Percentiles rank a stretch among this genome's conserved stretches.
Evolutionary conservation across 78 protist genomes (phyloP).

Genomic region (Dictyostelium capitatum): DNA sequence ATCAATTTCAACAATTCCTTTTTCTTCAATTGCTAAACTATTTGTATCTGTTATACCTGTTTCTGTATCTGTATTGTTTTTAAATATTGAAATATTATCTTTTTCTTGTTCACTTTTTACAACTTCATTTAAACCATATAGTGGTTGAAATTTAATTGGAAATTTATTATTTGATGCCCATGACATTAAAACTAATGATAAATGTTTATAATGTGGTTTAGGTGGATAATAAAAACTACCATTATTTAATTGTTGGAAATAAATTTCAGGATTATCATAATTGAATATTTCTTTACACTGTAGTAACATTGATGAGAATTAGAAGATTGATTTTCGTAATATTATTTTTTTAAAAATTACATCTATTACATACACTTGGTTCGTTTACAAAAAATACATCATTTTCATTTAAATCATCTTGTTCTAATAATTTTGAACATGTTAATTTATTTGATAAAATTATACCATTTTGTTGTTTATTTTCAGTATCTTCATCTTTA

Average conservation of each 20-base stretch:
- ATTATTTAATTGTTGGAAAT: not conserved
- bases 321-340: no score
- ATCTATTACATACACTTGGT: not conserved
- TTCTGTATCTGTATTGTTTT: not conserved
- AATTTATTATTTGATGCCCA: constrained; percentile 30
- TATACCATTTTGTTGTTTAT: not conserved
- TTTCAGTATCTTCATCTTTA: not conserved
- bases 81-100: not conserved
- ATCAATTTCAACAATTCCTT: not conserved
- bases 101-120: constrained; percentile 46
- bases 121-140: constrained; percentile 54
- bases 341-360: not conserved
- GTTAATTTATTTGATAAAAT: not conserved
- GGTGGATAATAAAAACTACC: constrained; percentile 42
- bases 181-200: constrained; percentile 8
- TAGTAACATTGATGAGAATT: not conserved
- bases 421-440: not conserved
- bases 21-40: not conserved
- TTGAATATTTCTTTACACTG: constrained; percentile 10
- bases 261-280: not conserved
- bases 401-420: not conserved
- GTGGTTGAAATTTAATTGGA: constrained; percentile 25
- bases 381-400: not conserved
- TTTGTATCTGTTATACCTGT: not conserved
- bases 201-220: constrained; percentile 72